These are phyloP conservation scores for Dalbergia cultrata DNA, from an alignment of 306 rosid species.

Conservation along the genomic window DNA sequence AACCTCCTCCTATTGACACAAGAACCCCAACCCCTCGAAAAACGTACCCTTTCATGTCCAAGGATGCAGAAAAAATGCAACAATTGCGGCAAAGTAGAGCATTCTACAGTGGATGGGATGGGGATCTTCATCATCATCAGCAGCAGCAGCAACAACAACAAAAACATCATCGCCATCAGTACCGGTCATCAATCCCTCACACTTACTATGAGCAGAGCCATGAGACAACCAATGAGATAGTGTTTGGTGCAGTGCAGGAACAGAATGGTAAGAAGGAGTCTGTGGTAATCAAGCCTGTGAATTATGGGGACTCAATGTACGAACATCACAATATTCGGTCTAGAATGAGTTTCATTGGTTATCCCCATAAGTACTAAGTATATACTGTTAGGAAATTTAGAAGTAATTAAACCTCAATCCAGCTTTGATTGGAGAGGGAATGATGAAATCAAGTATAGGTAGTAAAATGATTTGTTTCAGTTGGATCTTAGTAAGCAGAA, in stretches of 20 bases:
- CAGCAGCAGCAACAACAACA: conserved; percentile 22
- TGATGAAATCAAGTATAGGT: conserved; percentile 49
- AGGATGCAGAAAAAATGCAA: conserved; percentile 79
- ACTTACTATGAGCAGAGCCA: conserved; percentile 72
- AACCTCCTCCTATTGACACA: conserved; percentile 82
- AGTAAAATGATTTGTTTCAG: conserved; percentile 46
- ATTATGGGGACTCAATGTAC: conserved; percentile 66
- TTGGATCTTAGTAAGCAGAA: conserved; percentile 40
- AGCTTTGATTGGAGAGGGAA: conserved; percentile 34
- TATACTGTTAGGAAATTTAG: conserved; percentile 52
- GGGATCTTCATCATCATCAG: conserved; percentile 62
- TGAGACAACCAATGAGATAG: conserved; percentile 75
- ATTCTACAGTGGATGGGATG: conserved; percentile 79
- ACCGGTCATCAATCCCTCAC: conserved; percentile 67
- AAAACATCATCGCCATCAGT: conserved; percentile 72
- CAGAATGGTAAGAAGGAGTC: conserved; percentile 56
- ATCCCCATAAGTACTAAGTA: conserved; percentile 59
- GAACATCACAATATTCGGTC: conserved; percentile 64
- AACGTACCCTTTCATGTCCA: conserved; percentile 90
- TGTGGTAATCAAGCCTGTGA: conserved; percentile 67
- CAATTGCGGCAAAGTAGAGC: conserved; percentile 78
- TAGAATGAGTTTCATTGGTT: conserved; percentile 56
- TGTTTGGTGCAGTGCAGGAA: conserved; percentile 93
- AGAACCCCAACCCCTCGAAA: conserved; percentile 87
- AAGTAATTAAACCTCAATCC: conserved; percentile 52